Evolutionary conservation across 2,329 filamentous ascomycete species (phyloP).

Genomic region (Penicillium sclerotigenum): DNA sequence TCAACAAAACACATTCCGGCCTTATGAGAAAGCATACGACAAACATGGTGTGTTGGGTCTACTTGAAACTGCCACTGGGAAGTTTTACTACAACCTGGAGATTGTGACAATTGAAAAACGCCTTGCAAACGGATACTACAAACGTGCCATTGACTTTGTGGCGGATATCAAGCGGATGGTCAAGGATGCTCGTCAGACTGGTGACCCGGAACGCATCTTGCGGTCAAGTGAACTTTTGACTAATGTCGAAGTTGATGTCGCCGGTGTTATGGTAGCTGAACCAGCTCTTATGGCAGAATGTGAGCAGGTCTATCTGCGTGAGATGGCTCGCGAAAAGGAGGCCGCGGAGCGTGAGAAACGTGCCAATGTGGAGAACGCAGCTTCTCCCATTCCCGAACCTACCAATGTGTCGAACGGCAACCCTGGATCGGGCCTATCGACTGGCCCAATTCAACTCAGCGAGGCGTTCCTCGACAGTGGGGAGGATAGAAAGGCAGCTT

Average conservation of each 20-base stretch:
- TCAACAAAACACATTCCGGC: constrained; percentile 60
- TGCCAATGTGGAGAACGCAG: constrained; percentile 9
- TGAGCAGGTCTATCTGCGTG: constrained; percentile 73
- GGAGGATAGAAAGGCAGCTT: constrained; percentile 44
- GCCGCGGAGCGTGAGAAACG: constrained; percentile 52
- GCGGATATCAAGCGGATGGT: constrained; percentile 80
- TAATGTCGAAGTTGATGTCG: constrained; percentile 92
- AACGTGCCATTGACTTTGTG: constrained; percentile 82
- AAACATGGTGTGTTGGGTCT: constrained; percentile 74
- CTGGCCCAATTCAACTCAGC: constrained; percentile 59
- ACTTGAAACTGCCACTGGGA: constrained; percentile 69
- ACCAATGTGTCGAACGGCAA: constrained; percentile 52
- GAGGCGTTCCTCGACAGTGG: constrained; percentile 54
- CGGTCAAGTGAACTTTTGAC: constrained; percentile 88
- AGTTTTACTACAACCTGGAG: constrained; percentile 94
- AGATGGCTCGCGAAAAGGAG: constrained; percentile 65
- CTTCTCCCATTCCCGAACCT: constrained; percentile 47
- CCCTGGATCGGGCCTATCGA: constrained; percentile 50
- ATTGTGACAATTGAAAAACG: constrained; percentile 90
- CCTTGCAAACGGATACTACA: constrained; percentile 95
- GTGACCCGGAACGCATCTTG: constrained; percentile 77
- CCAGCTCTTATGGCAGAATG: constrained; percentile 67
- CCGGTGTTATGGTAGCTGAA: constrained; percentile 65
- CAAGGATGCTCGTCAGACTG: constrained; percentile 76
- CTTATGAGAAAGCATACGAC: constrained; percentile 77